Evolutionary conservation across 2,329 filamentous ascomycete genomes (phyloP).

Genomic region (Paramyrothecium roridum): DNA sequence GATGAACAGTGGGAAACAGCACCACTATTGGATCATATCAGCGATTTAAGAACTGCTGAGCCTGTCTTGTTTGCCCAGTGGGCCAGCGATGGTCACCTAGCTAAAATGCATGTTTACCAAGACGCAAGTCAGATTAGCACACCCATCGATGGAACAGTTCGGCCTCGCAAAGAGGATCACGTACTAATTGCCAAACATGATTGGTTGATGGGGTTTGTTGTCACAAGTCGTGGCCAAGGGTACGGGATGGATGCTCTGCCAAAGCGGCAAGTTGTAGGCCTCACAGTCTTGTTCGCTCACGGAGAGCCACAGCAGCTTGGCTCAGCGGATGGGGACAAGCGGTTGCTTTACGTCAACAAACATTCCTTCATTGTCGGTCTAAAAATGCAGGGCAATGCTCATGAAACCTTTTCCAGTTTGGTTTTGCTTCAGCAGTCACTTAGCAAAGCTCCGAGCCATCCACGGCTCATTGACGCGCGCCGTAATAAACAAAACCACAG

Average conservation of each 20-base stretch:
- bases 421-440: neutral
- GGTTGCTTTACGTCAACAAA: neutral
- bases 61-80: neutral
- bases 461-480: neutral
- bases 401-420: neutral
- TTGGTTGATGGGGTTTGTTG: neutral
- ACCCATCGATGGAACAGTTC: too few relatives aligned
- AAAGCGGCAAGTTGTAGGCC: neutral
- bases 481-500: neutral
- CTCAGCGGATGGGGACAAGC: neutral
- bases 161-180: neutral
- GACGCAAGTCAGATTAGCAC: too few relatives aligned
- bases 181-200: neutral
- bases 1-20: too few relatives aligned
- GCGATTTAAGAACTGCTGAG: neutral
- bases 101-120: neutral
- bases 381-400: neutral
- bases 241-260: neutral
- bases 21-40: neutral
- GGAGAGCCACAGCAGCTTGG: neutral
- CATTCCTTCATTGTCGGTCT: neutral
- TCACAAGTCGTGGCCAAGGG: neutral
- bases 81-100: neutral
- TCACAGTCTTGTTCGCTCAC: neutral
- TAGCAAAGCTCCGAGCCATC: neutral